Percentiles rank a stretch among this genome's conserved stretches.
Evolutionary conservation across 164 flowering plant species (phyloP).

Genomic region (Cinnamomum chago): DNA sequence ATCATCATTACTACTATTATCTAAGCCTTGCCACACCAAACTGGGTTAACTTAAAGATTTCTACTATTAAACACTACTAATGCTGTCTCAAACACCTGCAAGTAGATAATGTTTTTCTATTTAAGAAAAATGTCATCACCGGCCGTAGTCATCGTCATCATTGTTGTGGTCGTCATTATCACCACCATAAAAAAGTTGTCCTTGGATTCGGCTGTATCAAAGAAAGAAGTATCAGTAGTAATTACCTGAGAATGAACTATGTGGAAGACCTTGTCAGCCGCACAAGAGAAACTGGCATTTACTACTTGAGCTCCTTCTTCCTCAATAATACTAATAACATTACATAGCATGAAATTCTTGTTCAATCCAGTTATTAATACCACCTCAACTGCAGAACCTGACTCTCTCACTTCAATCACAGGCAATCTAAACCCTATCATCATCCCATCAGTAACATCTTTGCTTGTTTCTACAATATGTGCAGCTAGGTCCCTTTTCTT

Average conservation of each 20-base stretch:
- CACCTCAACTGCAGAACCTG: slow-evolving; percentile 38
- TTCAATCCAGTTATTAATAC: slow-evolving; percentile 30
- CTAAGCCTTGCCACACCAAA: too few species aligned
- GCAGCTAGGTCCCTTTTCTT: slow-evolving; percentile 22
- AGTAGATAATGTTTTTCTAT: neutral
- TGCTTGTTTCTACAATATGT: neutral
- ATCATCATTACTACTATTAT: too few species aligned
- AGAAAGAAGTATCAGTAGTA: too few species aligned
- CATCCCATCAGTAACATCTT: slow-evolving; percentile 1
- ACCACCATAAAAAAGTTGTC: neutral
- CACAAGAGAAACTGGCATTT: slow-evolving; percentile 27
- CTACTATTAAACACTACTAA: neutral
- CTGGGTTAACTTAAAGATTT: too few species aligned
- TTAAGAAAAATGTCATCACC: neutral
- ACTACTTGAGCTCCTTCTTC: slow-evolving; percentile 54
- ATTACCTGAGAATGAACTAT: slow-evolving; percentile 45
- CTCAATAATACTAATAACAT: slow-evolving; percentile 37
- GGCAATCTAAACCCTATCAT: slow-evolving; percentile 22
- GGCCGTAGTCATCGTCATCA: too few species aligned
- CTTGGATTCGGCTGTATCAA: neutral
- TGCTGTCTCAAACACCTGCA: neutral
- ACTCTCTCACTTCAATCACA: slow-evolving; percentile 37
- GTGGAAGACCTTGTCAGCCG: slow-evolving; percentile 33
- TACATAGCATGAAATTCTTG: slow-evolving; percentile 34
- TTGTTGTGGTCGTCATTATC: slow-evolving; percentile 15